Percentiles rank a stretch among this genome's conserved stretches.
These are phyloP conservation scores for Hemileccinum impolitum DNA, from an alignment of 768 basidiomycete genomes.

Conservation along the genomic window DNA sequence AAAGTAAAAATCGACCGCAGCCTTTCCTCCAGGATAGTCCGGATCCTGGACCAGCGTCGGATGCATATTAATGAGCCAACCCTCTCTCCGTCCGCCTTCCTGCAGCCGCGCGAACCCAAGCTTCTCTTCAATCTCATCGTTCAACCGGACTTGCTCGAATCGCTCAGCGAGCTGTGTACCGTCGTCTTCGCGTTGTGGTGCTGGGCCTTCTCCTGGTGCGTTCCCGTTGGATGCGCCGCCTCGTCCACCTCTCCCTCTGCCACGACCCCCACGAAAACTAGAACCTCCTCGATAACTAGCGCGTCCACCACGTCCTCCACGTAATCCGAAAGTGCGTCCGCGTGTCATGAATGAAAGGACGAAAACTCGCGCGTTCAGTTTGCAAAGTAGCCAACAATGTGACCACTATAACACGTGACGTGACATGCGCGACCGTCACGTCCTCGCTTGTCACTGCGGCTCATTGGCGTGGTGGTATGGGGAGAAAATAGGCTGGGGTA, in stretches of 20 bases:
- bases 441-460: constrained; percentile 5
- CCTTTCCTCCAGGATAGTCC: constrained; percentile 77
- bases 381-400: background rate
- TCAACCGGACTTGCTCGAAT: constrained; percentile 73
- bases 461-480: too few species aligned
- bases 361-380: constrained; percentile 4
- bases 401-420: constrained; percentile 22
- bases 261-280: constrained; percentile 47
- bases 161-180: constrained; percentile 82
- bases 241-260: constrained; percentile 40
- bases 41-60: constrained; percentile 90
- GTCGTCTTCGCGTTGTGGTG: constrained; percentile 79
- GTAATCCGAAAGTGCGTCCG: constrained; percentile 53
- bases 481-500: constrained; percentile 22
- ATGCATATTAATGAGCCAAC: constrained; percentile 99
- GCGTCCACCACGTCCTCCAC: constrained; percentile 43
- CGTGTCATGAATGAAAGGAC: constrained; percentile 34
- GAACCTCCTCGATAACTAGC: constrained; percentile 27
- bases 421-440: constrained; percentile 28
- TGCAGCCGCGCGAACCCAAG: constrained; percentile 82
- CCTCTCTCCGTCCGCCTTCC: constrained; percentile 74
- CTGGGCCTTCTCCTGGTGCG: constrained; percentile 43
- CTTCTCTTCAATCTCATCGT: constrained; percentile 91
- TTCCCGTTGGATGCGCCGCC: constrained; percentile 30
- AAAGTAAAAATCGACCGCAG: constrained; percentile 95